phyloP scores from a whole-genome alignment of 2,329 filamentous ascomycete genomes.

The Apiospora marii region DNA sequence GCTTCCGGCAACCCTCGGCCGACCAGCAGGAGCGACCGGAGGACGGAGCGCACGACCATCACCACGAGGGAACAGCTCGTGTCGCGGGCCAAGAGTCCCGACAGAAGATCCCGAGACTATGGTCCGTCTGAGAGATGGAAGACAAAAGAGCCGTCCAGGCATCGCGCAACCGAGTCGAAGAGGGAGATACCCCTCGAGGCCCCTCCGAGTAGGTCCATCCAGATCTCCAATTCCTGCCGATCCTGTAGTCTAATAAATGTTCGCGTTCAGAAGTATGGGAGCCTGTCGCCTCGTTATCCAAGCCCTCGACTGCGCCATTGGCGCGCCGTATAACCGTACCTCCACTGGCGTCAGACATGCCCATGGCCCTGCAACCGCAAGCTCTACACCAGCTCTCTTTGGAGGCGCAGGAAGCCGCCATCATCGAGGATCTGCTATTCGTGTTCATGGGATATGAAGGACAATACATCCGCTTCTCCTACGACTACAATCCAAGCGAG shows the following conservation, averaged over 20 bases:
- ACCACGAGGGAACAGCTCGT: conserved; percentile 70
- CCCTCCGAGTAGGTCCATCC: conserved; percentile 54
- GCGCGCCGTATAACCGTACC: conserved; percentile 63
- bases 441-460: conserved; percentile 99
- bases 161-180: conserved; percentile 54
- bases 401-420: conserved; percentile 83
- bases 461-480: conserved; percentile 90
- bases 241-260: conserved; percentile 36
- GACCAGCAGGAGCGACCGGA: conserved; percentile 57
- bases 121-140: conserved; percentile 44
- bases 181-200: conserved; percentile 57
- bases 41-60: conserved; percentile 64
- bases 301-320: conserved; percentile 64
- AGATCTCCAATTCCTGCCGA: conserved; percentile 7
- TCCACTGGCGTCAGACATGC: conserved; percentile 79
- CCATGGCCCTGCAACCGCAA: conserved; percentile 71
- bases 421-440: conserved; percentile 90
- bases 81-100: conserved; percentile 66
- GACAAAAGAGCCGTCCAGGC: conserved; percentile 49
- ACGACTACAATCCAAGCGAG: conserved; percentile 80
- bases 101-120: conserved; percentile 47
- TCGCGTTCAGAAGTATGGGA: conserved; percentile 68
- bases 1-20: conserved; percentile 65
- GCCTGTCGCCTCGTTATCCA: conserved; percentile 78
- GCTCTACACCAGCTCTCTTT: conserved; percentile 76